A percentile compares a stretch with the other conserved stretches of the same genome.
Conservation (phyloP, 345 rosid species). For the rapeseed (Brassica napus) region DNA sequence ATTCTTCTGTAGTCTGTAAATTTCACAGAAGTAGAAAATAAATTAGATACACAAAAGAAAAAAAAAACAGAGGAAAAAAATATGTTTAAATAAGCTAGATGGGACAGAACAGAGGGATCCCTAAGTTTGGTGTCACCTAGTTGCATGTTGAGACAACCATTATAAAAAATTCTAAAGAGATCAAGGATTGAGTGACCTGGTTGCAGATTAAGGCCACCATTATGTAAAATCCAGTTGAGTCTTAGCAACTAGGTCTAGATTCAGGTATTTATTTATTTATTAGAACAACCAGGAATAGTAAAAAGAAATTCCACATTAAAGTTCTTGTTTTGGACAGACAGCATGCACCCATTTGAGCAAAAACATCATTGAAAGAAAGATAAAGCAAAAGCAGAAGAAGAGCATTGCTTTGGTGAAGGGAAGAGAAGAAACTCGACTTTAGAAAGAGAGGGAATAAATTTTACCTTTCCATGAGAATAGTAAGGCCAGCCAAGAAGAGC, state of each 20-base stretch:
- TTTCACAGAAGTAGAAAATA: not conserved
- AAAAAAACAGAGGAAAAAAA: constrained; percentile 23
- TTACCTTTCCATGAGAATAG: constrained; percentile 81
- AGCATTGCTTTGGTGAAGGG: not conserved
- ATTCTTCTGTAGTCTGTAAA: constrained; percentile 75
- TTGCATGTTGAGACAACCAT: not conserved
- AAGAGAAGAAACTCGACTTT: constrained; percentile 25
- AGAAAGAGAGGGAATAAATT: not conserved
- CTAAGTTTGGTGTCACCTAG: constrained; percentile 13
- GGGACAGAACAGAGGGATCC: constrained; percentile 3
- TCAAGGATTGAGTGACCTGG: constrained; percentile 21
- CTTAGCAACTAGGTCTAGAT: not conserved
- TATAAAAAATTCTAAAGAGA: constrained; percentile 17
- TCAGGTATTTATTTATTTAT: not conserved
- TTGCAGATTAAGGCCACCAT: constrained; percentile 9
- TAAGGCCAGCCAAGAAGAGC: constrained; percentile 63
- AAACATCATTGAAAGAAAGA: not conserved
- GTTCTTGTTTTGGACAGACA: constrained; percentile 30
- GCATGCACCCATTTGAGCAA: constrained; percentile 17
- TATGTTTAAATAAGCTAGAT: not conserved
- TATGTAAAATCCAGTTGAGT: constrained; percentile 6
- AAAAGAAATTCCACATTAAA: not conserved
- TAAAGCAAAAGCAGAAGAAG: constrained; percentile 13
- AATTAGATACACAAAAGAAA: constrained; percentile 1
- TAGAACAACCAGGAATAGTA: not conserved